Evolutionary conservation across 306 rosid species (phyloP), one percentile per base, ranked within the genome.

Genomic region (Fragaria nilgerrensis): DNA sequence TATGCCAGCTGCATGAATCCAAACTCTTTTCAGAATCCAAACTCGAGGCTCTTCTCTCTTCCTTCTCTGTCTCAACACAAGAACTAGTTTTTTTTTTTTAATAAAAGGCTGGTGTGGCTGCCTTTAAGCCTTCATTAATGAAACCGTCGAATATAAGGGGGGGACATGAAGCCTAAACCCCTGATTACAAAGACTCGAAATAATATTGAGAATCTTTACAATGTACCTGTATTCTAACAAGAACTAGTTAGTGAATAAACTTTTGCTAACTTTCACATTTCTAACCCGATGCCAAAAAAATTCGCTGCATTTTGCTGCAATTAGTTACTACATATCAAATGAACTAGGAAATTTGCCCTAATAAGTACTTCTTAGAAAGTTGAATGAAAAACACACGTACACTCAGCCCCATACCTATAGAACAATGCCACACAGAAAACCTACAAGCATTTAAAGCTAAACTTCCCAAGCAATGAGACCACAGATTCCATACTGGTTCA

Each of bases 401-500:
- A 53, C 44, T 32, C 3, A 25, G 61, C 27, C 34, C 49, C 15
- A 39, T 73, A 19, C 48, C 68, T 53, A 68, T 65, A 59, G 53
- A 68, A 70, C 59, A 62, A 76, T 52, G 70, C 53, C 70, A 75
- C 61, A 62, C 50, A 77, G 76, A 72, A 71, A 77, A 52, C 55
- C 75, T n/a, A 81, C 84, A 81, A 71, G 53, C 81, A 76, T 76
- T 81, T 65, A 66, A 75, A 22, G 82, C 87, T 79, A 81, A 87
- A 53, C 5, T 73, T 75, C 73, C 68, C 84, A 59, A 70, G 72
- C 63, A 34, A 65, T 55, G 47, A 74, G 78, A 25, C 56, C 81
- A 76, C 70, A 66, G 79, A 85, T 78, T 88, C 91, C 85, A 66
- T 14, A 65, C 73, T 78, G 73, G 55, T 37, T 67, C 88, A 74